A percentile compares a stretch with the other conserved stretches of the same genome.
Evolutionary conservation across 371 early-diverging fungal genomes (phyloP).

Genomic region (Polyrhizophydium stewartii): DNA sequence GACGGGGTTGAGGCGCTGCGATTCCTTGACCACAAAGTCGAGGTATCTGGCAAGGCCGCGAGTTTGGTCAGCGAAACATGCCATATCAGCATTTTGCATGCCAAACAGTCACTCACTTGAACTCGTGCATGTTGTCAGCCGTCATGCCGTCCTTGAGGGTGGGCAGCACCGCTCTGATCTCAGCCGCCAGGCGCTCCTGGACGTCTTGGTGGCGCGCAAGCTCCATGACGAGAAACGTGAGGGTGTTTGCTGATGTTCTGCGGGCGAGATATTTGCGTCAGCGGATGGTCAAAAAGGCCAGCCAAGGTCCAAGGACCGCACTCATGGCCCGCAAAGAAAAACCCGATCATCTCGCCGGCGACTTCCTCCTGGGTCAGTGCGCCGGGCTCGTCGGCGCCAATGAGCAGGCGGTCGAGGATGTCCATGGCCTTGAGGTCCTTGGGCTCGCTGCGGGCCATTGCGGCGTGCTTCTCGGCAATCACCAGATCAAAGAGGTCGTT

Average conservation of each 20-base stretch:
- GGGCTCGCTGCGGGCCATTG: background rate
- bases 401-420: conserved; percentile 30
- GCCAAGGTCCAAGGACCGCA: too few species aligned
- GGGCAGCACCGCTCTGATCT: conserved; percentile 5
- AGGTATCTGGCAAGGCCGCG: conserved; percentile 25
- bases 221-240: conserved; percentile 19
- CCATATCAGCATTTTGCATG: background rate
- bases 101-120: background rate
- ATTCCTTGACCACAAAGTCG: conserved; percentile 30
- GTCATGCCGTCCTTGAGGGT: background rate
- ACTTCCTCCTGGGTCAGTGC: conserved; percentile 25
- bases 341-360: conserved; percentile 23
- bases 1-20: conserved; percentile 27
- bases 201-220: conserved; percentile 25
- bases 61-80: too few species aligned
- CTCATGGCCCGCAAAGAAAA: conserved; percentile 41
- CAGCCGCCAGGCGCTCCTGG: conserved; percentile 10
- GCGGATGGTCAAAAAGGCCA: too few species aligned
- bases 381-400: conserved; percentile 4
- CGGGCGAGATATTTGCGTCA: too few species aligned
- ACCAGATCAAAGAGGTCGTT: background rate
- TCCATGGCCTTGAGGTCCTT: conserved; percentile 9
- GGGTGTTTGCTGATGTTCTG: too few species aligned
- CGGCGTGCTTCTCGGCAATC: background rate
- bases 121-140: background rate